Conservation (phyloP, 495 filamentous ascomycete genomes). For the Neurospora sp. region DNA sequence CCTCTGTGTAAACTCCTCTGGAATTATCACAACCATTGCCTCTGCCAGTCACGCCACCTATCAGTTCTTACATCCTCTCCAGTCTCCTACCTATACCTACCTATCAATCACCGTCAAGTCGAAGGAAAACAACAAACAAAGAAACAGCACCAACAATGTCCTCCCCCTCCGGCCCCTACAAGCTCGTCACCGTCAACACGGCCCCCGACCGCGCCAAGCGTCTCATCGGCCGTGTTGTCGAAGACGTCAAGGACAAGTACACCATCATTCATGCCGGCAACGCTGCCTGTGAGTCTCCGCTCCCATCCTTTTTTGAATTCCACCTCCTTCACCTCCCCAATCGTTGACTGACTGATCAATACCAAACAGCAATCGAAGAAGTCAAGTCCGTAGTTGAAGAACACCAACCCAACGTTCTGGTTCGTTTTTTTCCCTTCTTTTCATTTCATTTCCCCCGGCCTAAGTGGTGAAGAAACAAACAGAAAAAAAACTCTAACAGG, state of each 20-base stretch:
- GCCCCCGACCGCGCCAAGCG: slow-evolving; percentile 53
- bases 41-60: background rate
- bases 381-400: slow-evolving; percentile 14
- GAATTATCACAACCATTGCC: background rate
- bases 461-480: too few species aligned
- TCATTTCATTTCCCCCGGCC: too few species aligned
- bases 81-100: background rate
- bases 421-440: background rate
- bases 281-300: slow-evolving; percentile 36
- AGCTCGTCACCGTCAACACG: slow-evolving; percentile 58
- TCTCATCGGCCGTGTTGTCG: slow-evolving; percentile 48
- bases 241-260: slow-evolving; percentile 49
- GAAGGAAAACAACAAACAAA: slow-evolving; percentile 2
- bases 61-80: background rate
- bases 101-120: background rate
- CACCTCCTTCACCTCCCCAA: background rate
- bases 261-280: slow-evolving; percentile 50
- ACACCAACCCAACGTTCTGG: slow-evolving; percentile 15
- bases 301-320: background rate
- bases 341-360: background rate
- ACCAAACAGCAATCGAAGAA: slow-evolving; percentile 16
- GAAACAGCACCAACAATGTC: background rate
- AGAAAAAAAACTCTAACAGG: too few species aligned
- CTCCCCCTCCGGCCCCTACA: slow-evolving; percentile 41
- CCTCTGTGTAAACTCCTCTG: background rate